Evolutionary conservation across 2,329 filamentous ascomycete species (phyloP).

Genomic region (Monosporascus sp.): DNA sequence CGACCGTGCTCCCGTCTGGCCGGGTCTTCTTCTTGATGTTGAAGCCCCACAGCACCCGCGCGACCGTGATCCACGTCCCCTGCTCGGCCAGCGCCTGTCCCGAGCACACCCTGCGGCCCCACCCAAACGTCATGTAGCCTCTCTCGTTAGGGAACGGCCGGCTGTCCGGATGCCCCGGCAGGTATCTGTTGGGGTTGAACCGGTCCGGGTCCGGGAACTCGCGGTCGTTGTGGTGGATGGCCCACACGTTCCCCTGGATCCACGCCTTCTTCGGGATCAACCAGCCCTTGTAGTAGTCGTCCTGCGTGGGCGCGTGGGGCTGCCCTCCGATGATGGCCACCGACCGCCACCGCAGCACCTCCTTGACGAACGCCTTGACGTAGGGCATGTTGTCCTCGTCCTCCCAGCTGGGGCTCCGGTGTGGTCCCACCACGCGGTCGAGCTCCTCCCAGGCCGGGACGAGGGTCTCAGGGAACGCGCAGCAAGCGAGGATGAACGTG

Average conservation of each 20-base stretch:
- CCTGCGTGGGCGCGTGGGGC: constrained; percentile 42
- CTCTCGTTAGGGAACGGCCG: constrained; percentile 43
- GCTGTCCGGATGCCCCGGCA: constrained; percentile 29
- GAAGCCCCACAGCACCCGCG: constrained; percentile 53
- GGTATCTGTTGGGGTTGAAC: constrained; percentile 37
- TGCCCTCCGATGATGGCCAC: constrained; percentile 45
- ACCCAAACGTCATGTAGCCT: constrained; percentile 52
- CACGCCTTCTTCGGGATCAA: constrained; percentile 44
- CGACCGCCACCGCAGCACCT: constrained; percentile 51
- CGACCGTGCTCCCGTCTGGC: constrained; percentile 36
- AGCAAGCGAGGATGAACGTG: constrained; percentile 45
- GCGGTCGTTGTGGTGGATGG: constrained; percentile 39
- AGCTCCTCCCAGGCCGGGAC: constrained; percentile 46
- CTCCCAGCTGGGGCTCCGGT: constrained; percentile 40
- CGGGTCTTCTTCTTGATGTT: constrained; percentile 36
- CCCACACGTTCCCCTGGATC: constrained; percentile 47
- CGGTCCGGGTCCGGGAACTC: constrained; percentile 42
- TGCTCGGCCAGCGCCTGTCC: constrained; percentile 53
- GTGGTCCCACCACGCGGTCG: constrained; percentile 41
- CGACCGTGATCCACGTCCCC: constrained; percentile 53
- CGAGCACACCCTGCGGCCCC: constrained; percentile 48
- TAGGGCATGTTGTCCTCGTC: constrained; percentile 47
- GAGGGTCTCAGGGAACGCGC: constrained; percentile 41
- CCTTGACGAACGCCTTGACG: constrained; percentile 47
- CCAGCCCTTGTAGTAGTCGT: constrained; percentile 42